Base-by-base conservation (phyloP, 202 grass and related monocot genomes). In the Setaria viridis region DNA sequence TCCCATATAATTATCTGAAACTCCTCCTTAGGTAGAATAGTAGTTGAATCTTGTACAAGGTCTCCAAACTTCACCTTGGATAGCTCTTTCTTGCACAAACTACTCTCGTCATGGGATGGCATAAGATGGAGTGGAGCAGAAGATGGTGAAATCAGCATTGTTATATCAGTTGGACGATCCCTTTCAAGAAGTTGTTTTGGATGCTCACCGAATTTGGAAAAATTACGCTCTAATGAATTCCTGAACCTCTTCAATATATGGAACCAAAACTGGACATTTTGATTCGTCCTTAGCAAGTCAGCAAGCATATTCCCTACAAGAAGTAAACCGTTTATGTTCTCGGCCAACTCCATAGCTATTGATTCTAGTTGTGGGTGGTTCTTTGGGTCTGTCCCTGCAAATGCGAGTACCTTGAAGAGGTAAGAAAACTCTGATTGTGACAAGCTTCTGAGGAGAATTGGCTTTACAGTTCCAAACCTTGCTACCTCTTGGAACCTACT, bases 391-490 rank as follows among this genome's bases (percentile, higher is more conserved):
- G 42, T 10, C 10, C 58, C 63, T 47, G 58, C 76, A 10, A 79
- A 79, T 19, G 76, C 43, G 0, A 79, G 76, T 34, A 39, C 45
- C 56, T 62, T 77, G 37, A 77, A 77, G 4, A 77, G 74, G 11
- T 60, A 77, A 17, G 37, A 60, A n/a, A 77, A 58, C 35, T 77
- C 74, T 37, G 42, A 20, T 15, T 77, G 21, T 15, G 74, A 15
- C 4, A 76, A 9, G 14, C 7, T n/a, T 7, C 56, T 56, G 15
- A 76, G 72, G 11, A 34, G 12, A 56, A 76, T 56, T 5, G 72
- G 33, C 51, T 57, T 39, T 10, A 76, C 72, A 0, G 51, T 17
- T 76, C 51, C 72, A 7, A 76, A 39, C 19, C 16, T 6, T 20
- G 53, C 33, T 57, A 41, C 9, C 16, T 16, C 16, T 41, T 67